Percentiles rank a stretch among this genome's conserved stretches.
These are phyloP conservation scores for Entonaema liquescens DNA, from an alignment of 495 filamentous ascomycete genomes.

Conservation along the genomic window DNA sequence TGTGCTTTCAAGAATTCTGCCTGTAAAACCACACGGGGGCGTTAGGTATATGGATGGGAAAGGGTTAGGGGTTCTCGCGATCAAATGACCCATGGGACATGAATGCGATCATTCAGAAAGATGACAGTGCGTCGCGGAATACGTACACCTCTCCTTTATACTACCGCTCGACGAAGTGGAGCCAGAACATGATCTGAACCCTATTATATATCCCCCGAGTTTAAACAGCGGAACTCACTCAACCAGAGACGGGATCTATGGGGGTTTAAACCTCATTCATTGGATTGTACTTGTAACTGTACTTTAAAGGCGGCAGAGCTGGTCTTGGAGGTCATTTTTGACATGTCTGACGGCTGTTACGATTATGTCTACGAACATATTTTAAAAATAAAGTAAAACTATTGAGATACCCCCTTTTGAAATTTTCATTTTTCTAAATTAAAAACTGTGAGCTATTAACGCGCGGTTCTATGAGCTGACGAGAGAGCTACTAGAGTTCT, in stretches of 20 bases:
- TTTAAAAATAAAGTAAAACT: constrained; percentile 1
- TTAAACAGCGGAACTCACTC: not conserved
- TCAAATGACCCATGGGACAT: not conserved
- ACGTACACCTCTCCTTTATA: not conserved
- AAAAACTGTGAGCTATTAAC: not conserved
- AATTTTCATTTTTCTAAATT: not conserved
- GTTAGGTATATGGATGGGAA: not conserved
- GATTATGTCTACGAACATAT: constrained; percentile 11
- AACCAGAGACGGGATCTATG: not conserved
- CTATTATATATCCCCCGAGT: not conserved
- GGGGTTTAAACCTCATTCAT: not conserved
- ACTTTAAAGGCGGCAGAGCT: not conserved
- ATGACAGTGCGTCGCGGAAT: not conserved
- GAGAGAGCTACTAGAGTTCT: not conserved
- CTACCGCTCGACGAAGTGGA: not conserved
- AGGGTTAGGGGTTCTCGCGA: not conserved
- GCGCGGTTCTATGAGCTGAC: not conserved
- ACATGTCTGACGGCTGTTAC: not conserved
- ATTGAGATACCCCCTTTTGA: constrained; percentile 16
- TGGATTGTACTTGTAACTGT: constrained; percentile 2
- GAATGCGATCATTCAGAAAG: not conserved
- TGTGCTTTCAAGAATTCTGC: constrained; percentile 39
- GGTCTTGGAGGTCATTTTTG: not conserved
- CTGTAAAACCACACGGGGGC: constrained; percentile 11
- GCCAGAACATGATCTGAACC: not conserved